Conservation (phyloP, 148 eudicot genomes). For the Persicaria tinctoria region DNA sequence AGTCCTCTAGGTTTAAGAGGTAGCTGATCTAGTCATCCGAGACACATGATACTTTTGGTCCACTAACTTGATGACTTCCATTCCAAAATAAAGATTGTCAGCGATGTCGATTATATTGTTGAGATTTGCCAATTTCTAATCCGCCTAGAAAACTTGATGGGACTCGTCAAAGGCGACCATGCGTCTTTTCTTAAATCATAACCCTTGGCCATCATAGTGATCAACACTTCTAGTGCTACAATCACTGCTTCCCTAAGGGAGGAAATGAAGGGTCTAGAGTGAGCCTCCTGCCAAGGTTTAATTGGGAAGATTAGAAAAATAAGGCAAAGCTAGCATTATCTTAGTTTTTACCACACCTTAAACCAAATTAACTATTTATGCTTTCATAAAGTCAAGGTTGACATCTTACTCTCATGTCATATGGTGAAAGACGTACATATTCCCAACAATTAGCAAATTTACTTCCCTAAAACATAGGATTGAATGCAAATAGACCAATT, state of each 20-base stretch:
- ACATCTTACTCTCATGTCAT: not conserved
- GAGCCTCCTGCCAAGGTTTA: conserved; percentile 24
- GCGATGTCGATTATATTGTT: conserved; percentile 66
- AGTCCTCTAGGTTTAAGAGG: conserved; percentile 59
- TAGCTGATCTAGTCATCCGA: conserved; percentile 44
- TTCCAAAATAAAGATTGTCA: conserved; percentile 41
- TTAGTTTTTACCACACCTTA: no score
- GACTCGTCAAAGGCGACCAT: conserved; percentile 60
- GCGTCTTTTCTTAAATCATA: conserved; percentile 73
- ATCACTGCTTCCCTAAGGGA: conserved; percentile 74
- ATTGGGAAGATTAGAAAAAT: not conserved
- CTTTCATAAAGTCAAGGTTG: not conserved
- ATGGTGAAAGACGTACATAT: no score
- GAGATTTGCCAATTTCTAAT: conserved; percentile 56
- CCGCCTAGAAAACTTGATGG: conserved; percentile 57
- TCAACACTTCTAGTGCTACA: conserved; percentile 65
- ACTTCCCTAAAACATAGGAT: not conserved
- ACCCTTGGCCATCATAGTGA: conserved; percentile 62
- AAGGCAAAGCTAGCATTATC: no score
- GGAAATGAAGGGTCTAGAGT: conserved; percentile 34
- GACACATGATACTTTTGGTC: conserved; percentile 51
- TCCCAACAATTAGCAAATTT: no score
- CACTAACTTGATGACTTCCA: conserved; percentile 50
- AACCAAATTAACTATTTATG: not conserved
- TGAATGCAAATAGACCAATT: not conserved